Base-by-base conservation (phyloP, 108 stramenopile genomes). In the Skeletonema grethae region DNA sequence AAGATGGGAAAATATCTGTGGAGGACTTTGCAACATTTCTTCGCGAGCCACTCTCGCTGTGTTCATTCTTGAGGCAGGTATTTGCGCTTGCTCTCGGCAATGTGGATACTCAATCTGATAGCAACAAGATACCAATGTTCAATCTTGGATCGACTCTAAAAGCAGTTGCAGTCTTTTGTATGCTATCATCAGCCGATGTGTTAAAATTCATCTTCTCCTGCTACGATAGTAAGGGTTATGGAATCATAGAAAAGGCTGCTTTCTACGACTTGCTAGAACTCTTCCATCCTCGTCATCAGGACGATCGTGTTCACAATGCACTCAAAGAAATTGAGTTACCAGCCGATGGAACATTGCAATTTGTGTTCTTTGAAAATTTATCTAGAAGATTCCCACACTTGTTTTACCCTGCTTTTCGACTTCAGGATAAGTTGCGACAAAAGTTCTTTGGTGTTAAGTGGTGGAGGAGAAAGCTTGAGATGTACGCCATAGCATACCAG, bases 81-180 rank as follows among this genome's bases (percentile, higher is more conserved):
- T 81, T 81, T 41, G 36, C 69, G n/a, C 58, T 76, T 12, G 70
- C 80, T 22, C 60, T 70, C 4, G 63, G 25, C 3, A 48, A 57
- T 36, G 28, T 38, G 10, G 15, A 29, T 10, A 46, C 22, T 5
- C 31, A 68, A 20, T 56, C 46, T 30, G 12, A 53, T 31, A 58
- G 46, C 11, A 69, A 65, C 58, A 58, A n/a, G 25, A 8, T 10
- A 10, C 69, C 70, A 30, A 62, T 72, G 25, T 36, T 76, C 24
- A 70, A 76, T 45, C 22, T 76, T 72, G 80, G 80, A 29, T 59
- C 80, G 6, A 76, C 80, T 28, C 59, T 76, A n/a, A 81, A 81
- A 56, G 69, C 75, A 0, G 76, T 65, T 28, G 63, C 75, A 4
- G 62, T 71, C 11, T 81, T 76, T 50, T 80, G 80, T 25, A 80